Base-by-base conservation (phyloP, 1,284 basidiomycete genomes). In the Pseudozyma pruni region DNA sequence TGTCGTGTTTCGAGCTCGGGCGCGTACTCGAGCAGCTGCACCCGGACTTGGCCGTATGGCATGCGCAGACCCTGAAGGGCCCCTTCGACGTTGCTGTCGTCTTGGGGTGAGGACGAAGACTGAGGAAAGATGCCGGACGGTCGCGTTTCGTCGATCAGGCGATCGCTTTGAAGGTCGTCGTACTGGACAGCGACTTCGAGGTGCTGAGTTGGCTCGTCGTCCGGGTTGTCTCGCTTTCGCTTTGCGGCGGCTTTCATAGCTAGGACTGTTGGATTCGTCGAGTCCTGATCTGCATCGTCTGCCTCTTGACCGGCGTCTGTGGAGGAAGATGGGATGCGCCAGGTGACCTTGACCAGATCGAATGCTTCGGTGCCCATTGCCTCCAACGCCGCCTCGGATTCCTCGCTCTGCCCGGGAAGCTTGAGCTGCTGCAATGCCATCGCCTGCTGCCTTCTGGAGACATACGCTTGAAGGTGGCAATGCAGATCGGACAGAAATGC, bases 401-500 rank as follows among this genome's bases (percentile, higher is more conserved):
- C 22, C 29, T 25, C 7, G 33, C 13, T 50, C 9, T 29, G 29
- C n/a, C 39, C 46, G 3, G 61, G 61, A 4, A 71, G 43, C 6
- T 55, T 23, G 23, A 66, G 34, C 11, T 57, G 50, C 32, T 62
- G 53, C n/a, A 75, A 37, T 8, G 62, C 45, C 27, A 66, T 48
- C 2, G 69, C 63, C 32, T 75, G 72, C 39, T 72, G 59, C 31
- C 72, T 38, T 7, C 72, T 67, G 6, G 64, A 67, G 4, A 75
- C 63, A 25, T 72, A 75, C 10, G 69, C 69, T 42, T 75, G 72
- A 29, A 75, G 34, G 32, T 75, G 61, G 29, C 53, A 57, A 35
- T 75, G 72, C 23, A 75, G 42, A 10, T 72, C 59, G 10, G 54
- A 55, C 11, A 75, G 50, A 38, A 75, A 75, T 4, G 63, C 59